A percentile compares a stretch with the other conserved stretches of the same genome.
Evolutionary conservation across 2,329 filamentous ascomycete species (phyloP).

Genomic region (Raffaelea albimanens): DNA sequence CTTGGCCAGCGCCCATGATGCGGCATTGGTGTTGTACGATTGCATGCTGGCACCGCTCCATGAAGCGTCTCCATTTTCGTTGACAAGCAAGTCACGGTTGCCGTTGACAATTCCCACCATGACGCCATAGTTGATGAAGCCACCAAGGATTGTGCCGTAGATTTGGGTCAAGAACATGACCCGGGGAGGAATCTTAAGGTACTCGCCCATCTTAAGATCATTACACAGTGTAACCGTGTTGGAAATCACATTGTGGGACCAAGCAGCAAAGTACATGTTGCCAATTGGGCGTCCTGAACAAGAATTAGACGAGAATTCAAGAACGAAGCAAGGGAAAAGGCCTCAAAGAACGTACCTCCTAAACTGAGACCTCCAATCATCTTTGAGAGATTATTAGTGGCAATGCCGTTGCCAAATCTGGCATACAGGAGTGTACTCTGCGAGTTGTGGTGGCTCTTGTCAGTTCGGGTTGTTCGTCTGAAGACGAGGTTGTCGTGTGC

Average conservation of each 20-base stretch:
- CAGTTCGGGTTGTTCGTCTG: neutral
- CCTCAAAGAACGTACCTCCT: too few relatives aligned
- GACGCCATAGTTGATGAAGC: slow-evolving; percentile 31
- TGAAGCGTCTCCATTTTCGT: slow-evolving; percentile 34
- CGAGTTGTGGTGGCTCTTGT: slow-evolving; percentile 1
- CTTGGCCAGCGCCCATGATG: slow-evolving; percentile 40
- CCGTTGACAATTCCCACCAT: slow-evolving; percentile 43
- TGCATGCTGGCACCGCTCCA: slow-evolving; percentile 46
- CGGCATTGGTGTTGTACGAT: slow-evolving; percentile 35
- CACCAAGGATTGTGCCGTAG: slow-evolving; percentile 45
- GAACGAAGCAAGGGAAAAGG: too few relatives aligned
- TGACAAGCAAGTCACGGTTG: slow-evolving; percentile 36
- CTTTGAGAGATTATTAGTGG: slow-evolving; percentile 49
- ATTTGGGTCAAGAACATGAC: slow-evolving; percentile 47
- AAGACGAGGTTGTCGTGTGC: too few relatives aligned
- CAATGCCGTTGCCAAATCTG: slow-evolving; percentile 46
- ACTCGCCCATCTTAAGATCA: slow-evolving; percentile 50
- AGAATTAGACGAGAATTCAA: too few relatives aligned
- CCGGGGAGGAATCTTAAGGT: slow-evolving; percentile 47
- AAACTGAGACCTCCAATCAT: slow-evolving; percentile 47
- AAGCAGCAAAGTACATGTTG: slow-evolving; percentile 50
- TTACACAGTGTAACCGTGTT: slow-evolving; percentile 40
- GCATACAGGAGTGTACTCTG: slow-evolving; percentile 39
- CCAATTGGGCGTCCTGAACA: slow-evolving; percentile 40
- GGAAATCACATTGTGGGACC: slow-evolving; percentile 47